Evolutionary conservation across 1,284 basidiomycete genomes (phyloP).

Genomic region (Puccinia horiana): DNA sequence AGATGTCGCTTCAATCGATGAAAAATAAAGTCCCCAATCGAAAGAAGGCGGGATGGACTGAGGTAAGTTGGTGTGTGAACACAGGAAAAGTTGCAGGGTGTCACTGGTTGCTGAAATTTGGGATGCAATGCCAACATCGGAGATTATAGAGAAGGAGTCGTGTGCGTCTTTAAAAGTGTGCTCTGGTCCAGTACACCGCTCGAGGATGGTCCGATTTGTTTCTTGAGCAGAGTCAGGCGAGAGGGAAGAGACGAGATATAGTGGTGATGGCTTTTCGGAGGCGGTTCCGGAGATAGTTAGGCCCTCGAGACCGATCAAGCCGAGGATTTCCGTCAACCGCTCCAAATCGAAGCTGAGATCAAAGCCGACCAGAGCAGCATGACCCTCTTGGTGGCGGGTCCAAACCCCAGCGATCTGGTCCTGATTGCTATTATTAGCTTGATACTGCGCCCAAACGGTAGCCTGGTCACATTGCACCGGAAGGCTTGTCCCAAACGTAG

Average conservation of each 20-base stretch:
- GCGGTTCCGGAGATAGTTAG: background rate
- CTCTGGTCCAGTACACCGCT: background rate
- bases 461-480: background rate
- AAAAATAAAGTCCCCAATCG: constrained; percentile 12
- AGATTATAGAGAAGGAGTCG: background rate
- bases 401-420: constrained; percentile 17
- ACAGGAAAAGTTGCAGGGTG: constrained; percentile 2
- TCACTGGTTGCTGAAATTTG: background rate
- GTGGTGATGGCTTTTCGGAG: constrained; percentile 1
- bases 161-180: constrained; percentile 2
- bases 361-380: constrained; percentile 14
- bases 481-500: background rate
- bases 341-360: background rate
- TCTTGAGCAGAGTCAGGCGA: background rate
- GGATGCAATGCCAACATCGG: background rate
- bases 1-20: background rate
- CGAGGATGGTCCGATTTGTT: constrained; percentile 5
- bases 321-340: constrained; percentile 24
- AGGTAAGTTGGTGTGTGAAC: background rate
- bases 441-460: constrained; percentile 11
- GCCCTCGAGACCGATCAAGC: constrained; percentile 14
- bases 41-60: background rate
- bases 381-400: background rate
- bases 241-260: constrained; percentile 20
- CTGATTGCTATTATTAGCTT: background rate